Evolutionary conservation across 108 stramenopile genomes (phyloP), one percentile per base, ranked within the genome.

Genomic region (Mediolabrus comicus): DNA sequence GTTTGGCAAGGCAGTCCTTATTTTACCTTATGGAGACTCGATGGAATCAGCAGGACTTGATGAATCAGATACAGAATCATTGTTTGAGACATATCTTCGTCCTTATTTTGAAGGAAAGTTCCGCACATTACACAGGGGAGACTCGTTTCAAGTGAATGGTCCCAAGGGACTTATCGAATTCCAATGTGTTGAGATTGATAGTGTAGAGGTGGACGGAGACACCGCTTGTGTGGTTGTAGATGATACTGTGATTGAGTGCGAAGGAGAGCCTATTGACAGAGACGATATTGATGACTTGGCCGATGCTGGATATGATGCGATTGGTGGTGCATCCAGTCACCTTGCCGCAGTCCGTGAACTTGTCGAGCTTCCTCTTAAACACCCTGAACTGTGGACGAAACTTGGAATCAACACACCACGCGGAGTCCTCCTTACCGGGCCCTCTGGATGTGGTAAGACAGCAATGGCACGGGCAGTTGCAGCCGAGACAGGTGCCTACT

Each of bases 371-470:
- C 99, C 99, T 22, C 82, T 99, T 28, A 87, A 92, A 43, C 96
- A 97, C 67, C 96, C 99, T 0, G 98, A 98, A 77, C 85, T 98
- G 27, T 99, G 97, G 94, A 82, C 87, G 34, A 96, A 92, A 52
- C 83, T 95, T 53, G 98, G 97, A 33, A 92, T 97, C 69, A 87
- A 88, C 52, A 87, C 98, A 30, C 97, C 97, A 25, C 90, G 95
- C 58, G 99, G 99, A 32, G 98, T 99, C 25, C 85, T 99, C 6
- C 69, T 99, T 22, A 95, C 97, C 53, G 98, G 98, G 0, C 97
- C 98, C 2, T 91, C 97, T 5, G 98, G 98, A 1, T 97, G 95
- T 64, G 98, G 98, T 46, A 99, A 99, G 75, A 99, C 98, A 10
- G 84, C 95, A 14, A 94, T 98, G 78, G 98, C 98, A 3, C 66